phyloP scores from a whole-genome alignment of 2,329 filamentous ascomycete species.

The Ascochyta rabiei region DNA sequence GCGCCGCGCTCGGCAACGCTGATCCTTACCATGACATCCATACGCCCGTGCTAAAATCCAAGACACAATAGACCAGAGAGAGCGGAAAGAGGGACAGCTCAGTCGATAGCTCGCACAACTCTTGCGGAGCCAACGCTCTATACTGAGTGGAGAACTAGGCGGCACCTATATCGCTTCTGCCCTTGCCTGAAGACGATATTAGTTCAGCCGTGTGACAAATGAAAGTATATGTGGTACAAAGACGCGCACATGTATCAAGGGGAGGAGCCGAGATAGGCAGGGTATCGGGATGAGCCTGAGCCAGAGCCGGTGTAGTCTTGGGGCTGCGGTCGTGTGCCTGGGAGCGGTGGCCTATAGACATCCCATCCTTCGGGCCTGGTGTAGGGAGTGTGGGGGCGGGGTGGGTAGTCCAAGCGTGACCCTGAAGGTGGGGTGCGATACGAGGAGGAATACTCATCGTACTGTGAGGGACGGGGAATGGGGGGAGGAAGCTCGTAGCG shows the following conservation, averaged over 20 bases:
- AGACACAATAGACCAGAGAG: slow-evolving; percentile 16
- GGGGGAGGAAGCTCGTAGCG: slow-evolving; percentile 40
- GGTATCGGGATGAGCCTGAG: slow-evolving; percentile 35
- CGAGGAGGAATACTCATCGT: slow-evolving; percentile 18
- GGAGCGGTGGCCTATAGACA: slow-evolving; percentile 12
- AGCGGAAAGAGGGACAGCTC: slow-evolving; percentile 6
- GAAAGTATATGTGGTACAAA: slow-evolving; percentile 16
- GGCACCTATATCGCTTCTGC: slow-evolving; percentile 39
- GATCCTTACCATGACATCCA: slow-evolving; percentile 5
- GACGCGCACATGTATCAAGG: slow-evolving; percentile 27
- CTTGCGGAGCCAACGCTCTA: neutral
- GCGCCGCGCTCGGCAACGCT: neutral
- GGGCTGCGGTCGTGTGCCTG: slow-evolving; percentile 8
- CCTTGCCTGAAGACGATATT: slow-evolving; percentile 26
- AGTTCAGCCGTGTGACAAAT: slow-evolving; percentile 32
- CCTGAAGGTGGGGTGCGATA: slow-evolving; percentile 33
- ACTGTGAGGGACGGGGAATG: slow-evolving; percentile 27
- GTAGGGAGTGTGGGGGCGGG: slow-evolving; percentile 12
- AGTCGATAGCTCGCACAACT: slow-evolving; percentile 2
- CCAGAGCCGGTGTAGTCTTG: slow-evolving; percentile 18
- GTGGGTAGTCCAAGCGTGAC: slow-evolving; percentile 27
- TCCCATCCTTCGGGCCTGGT: slow-evolving; percentile 7
- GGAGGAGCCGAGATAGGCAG: slow-evolving; percentile 35
- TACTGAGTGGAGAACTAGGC: slow-evolving; percentile 1
- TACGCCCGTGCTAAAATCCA: slow-evolving; percentile 32